Evolutionary conservation across 495 filamentous ascomycete species (phyloP).

Genomic region (Annulohypoxylon bovei): DNA sequence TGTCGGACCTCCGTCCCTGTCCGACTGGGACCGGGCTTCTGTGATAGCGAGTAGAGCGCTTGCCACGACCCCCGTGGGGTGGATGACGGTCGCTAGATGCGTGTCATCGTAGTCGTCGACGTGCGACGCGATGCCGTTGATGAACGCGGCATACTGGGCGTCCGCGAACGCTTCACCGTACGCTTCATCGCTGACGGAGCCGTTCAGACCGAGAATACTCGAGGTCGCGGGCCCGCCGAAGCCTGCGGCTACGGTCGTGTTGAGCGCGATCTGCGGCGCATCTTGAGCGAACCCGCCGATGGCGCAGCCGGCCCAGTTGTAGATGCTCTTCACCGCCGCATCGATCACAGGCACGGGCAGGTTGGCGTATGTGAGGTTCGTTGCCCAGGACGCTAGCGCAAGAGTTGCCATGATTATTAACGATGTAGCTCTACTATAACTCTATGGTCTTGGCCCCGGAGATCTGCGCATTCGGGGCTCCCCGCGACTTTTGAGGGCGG

Average conservation of each 20-base stretch:
- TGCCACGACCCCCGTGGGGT: constrained; percentile 63
- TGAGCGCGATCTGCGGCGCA: constrained; percentile 57
- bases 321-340: constrained; percentile 52
- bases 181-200: constrained; percentile 12
- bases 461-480: not conserved
- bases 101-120: constrained; percentile 69
- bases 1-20: constrained; percentile 39
- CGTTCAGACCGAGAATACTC: constrained; percentile 53
- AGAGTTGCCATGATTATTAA: constrained; percentile 51
- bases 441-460: not conserved
- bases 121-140: constrained; percentile 65
- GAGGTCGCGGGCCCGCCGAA: constrained; percentile 60
- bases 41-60: constrained; percentile 59
- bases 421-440: not conserved
- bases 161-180: constrained; percentile 44
- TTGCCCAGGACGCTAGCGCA: constrained; percentile 52
- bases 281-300: constrained; percentile 60
- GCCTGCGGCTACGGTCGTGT: constrained; percentile 41
- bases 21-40: constrained; percentile 33
- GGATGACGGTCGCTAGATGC: constrained; percentile 65
- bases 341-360: constrained; percentile 47
- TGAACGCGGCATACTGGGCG: constrained; percentile 61
- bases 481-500: not conserved
- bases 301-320: constrained; percentile 65
- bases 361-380: constrained; percentile 47